Conservation (phyloP, 2,329 filamentous ascomycete genomes). For the Penicillium expansum region DNA sequence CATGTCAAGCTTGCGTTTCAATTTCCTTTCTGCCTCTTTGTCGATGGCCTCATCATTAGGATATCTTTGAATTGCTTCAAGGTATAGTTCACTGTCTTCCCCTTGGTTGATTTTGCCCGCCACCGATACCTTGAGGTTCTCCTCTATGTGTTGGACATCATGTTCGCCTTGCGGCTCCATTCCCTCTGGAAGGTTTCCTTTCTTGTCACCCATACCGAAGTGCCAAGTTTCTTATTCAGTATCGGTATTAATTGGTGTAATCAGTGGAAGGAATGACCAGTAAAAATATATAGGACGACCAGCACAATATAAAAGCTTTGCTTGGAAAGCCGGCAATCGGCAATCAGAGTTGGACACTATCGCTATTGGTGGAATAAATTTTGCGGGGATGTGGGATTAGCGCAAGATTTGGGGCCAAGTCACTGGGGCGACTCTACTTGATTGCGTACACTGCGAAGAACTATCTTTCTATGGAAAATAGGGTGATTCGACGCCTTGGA, state of each 20-base stretch:
- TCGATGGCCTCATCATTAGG: background rate
- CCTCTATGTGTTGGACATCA: background rate
- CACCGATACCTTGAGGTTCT: background rate
- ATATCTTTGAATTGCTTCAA: background rate
- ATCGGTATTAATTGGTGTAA: background rate
- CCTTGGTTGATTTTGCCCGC: background rate
- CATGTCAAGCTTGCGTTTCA: background rate
- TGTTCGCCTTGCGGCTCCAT: background rate
- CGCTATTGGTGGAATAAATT: background rate
- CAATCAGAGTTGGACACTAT: background rate
- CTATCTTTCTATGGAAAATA: background rate
- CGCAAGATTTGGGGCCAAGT: background rate
- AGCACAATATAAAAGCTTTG: background rate
- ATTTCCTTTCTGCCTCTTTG: background rate
- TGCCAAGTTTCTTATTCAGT: background rate
- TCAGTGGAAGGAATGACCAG: background rate
- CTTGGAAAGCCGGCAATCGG: background rate
- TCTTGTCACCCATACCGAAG: background rate
- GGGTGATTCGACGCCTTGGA: background rate
- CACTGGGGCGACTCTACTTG: background rate
- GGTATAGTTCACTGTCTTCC: background rate
- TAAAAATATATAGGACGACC: background rate
- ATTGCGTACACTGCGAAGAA: background rate
- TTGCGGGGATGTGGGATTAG: background rate
- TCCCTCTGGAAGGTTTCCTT: background rate